phyloP scores from a whole-genome alignment of 1,284 basidiomycete species.

The Volvariella volvacea region DNA sequence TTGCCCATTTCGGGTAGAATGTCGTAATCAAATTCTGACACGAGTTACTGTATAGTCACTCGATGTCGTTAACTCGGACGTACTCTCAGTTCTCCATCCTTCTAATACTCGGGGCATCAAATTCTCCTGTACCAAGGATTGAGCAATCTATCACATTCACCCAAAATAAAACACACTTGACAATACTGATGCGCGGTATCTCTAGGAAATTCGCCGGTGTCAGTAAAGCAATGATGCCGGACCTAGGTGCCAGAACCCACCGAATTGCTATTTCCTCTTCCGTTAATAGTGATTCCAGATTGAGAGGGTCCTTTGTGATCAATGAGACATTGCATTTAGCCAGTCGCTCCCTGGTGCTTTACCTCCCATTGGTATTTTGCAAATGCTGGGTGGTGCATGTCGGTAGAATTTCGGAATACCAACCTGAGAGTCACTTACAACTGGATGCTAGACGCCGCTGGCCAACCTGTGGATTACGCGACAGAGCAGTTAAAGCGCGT shows the following conservation, averaged over 20 bases:
- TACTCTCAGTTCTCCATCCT: constrained; percentile 85
- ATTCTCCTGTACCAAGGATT: constrained; percentile 51
- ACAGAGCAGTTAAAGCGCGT: too few species aligned
- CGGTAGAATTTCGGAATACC: too few species aligned
- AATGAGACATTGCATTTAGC: not conserved
- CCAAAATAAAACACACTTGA: constrained; percentile 41
- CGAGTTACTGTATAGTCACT: constrained; percentile 1
- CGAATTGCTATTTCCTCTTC: constrained; percentile 90
- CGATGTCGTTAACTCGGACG: not conserved
- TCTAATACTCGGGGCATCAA: constrained; percentile 81
- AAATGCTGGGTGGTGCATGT: constrained; percentile 26
- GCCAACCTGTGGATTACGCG: too few species aligned
- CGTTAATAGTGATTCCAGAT: constrained; percentile 71
- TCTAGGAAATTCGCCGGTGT: constrained; percentile 29
- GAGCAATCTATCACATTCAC: not conserved
- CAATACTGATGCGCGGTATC: constrained; percentile 85
- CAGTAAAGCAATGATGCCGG: not conserved
- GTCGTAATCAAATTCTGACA: constrained; percentile 67
- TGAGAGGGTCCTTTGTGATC: constrained; percentile 63
- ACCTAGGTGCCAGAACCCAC: constrained; percentile 33
- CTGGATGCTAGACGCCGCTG: too few species aligned
- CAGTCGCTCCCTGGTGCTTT: not conserved
- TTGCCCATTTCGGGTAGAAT: constrained; percentile 91
- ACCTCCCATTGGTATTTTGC: constrained; percentile 69
- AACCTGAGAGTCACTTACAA: too few species aligned